Conservation (phyloP, 805 yeast genomes). For the Pichia cephalocereana region DNA sequence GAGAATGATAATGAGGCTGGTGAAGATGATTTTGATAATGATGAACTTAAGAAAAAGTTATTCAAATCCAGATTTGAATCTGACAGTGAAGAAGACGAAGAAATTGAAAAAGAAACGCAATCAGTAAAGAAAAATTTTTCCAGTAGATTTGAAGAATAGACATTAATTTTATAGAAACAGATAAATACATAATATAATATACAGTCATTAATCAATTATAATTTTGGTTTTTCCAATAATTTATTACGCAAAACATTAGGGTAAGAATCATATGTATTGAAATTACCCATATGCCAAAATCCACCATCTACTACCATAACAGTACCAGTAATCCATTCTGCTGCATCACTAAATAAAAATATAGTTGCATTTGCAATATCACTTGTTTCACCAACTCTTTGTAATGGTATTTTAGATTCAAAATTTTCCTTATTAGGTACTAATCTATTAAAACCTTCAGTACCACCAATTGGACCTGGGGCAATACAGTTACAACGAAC, state of each 20-base stretch:
- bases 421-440: constrained; percentile 34
- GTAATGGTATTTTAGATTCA: constrained; percentile 48
- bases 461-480: constrained; percentile 82
- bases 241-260: constrained; percentile 33
- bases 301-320: constrained; percentile 85
- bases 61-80: constrained; percentile 8
- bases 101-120: neutral
- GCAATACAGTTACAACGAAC: constrained; percentile 78
- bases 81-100: constrained; percentile 5
- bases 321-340: constrained; percentile 68
- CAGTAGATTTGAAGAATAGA: neutral
- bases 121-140: neutral
- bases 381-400: constrained; percentile 54
- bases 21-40: neutral
- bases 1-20: neutral
- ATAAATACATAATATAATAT: constrained; percentile 4
- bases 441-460: constrained; percentile 77
- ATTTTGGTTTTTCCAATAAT: constrained; percentile 17
- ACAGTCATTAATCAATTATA: constrained; percentile 8
- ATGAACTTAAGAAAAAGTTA: neutral
- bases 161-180: neutral
- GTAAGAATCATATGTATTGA: constrained; percentile 26
- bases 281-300: constrained; percentile 68
- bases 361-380: constrained; percentile 89
- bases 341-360: constrained; percentile 76